Conservation (phyloP, 805 yeast species). For the Metschnikowia arizonensis region DNA sequence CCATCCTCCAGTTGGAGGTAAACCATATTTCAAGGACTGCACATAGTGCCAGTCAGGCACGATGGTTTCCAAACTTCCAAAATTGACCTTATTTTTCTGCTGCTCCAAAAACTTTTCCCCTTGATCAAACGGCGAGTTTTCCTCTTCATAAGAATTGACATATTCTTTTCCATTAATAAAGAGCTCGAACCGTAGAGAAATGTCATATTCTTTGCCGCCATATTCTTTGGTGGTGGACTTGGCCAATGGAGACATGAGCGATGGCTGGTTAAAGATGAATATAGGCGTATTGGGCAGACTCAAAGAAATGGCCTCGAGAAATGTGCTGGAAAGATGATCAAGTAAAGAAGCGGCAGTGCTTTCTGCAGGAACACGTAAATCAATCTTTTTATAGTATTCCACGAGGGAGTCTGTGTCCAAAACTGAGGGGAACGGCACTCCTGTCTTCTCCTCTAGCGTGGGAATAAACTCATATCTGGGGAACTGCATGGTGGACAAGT, state of each 20-base stretch:
- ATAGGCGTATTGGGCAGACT: conserved; percentile 48
- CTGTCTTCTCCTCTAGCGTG: conserved; percentile 53
- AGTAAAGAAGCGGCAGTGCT: conserved; percentile 56
- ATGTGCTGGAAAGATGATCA: conserved; percentile 57
- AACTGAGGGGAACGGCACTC: conserved; percentile 43
- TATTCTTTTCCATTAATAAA: conserved; percentile 77
- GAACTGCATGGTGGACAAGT: conserved; percentile 10
- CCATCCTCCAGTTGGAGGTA: conserved; percentile 99
- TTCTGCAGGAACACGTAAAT: conserved; percentile 34
- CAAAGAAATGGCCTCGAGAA: conserved; percentile 60
- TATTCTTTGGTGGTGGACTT: conserved; percentile 48
- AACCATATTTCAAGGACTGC: conserved; percentile 80
- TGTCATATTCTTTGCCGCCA: conserved; percentile 27
- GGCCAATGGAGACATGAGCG: conserved; percentile 80
- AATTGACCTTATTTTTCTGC: conserved; percentile 42
- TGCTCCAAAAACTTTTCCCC: conserved; percentile 58
- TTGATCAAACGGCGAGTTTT: conserved; percentile 80
- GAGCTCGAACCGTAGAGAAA: conserved; percentile 77
- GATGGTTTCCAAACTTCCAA: conserved; percentile 57
- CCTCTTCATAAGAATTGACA: conserved; percentile 94
- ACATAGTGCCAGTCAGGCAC: conserved; percentile 72
- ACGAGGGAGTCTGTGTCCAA: conserved; percentile 40
- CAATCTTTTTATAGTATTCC: conserved; percentile 36
- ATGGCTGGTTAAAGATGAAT: conserved; percentile 78
- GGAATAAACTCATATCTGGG: conserved; percentile 60